Conservation (phyloP, 495 filamentous ascomycete genomes). For the Extremus antarcticus region DNA sequence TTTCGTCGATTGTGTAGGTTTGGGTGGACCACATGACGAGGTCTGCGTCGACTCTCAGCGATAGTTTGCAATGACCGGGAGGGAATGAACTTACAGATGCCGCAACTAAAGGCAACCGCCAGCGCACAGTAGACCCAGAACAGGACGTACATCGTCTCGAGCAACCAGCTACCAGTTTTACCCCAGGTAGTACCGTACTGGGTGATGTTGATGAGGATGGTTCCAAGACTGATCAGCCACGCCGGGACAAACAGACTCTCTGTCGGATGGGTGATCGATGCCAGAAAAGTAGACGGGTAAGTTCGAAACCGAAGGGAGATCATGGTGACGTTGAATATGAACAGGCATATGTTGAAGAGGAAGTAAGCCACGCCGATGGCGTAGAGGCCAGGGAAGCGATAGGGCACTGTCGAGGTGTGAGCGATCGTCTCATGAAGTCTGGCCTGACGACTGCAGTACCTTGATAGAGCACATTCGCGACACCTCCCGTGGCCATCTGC, state of each 20-base stretch:
- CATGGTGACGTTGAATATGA: slow-evolving; percentile 55
- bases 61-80: slow-evolving; percentile 33
- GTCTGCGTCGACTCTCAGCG: not conserved
- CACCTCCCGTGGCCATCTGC: slow-evolving; percentile 69
- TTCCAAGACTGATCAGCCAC: slow-evolving; percentile 58
- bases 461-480: slow-evolving; percentile 65
- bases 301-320: slow-evolving; percentile 59
- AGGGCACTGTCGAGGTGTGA: slow-evolving; percentile 45
- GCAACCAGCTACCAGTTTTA: slow-evolving; percentile 57
- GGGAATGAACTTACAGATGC: slow-evolving; percentile 54
- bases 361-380: slow-evolving; percentile 65
- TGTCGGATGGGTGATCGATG: slow-evolving; percentile 64
- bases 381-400: slow-evolving; percentile 55
- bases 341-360: slow-evolving; percentile 63
- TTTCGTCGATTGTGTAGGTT: slow-evolving; percentile 70
- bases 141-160: slow-evolving; percentile 47
- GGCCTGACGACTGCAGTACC: slow-evolving; percentile 24
- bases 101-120: slow-evolving; percentile 51
- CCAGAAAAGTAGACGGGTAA: slow-evolving; percentile 59
- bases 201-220: slow-evolving; percentile 67
- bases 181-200: slow-evolving; percentile 56
- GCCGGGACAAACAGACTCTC: slow-evolving; percentile 74
- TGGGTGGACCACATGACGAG: slow-evolving; percentile 47
- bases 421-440: not conserved
- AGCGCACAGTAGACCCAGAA: slow-evolving; percentile 67